Conservation (phyloP, 495 filamentous ascomycete species). For the Penicillium flavigenum region DNA sequence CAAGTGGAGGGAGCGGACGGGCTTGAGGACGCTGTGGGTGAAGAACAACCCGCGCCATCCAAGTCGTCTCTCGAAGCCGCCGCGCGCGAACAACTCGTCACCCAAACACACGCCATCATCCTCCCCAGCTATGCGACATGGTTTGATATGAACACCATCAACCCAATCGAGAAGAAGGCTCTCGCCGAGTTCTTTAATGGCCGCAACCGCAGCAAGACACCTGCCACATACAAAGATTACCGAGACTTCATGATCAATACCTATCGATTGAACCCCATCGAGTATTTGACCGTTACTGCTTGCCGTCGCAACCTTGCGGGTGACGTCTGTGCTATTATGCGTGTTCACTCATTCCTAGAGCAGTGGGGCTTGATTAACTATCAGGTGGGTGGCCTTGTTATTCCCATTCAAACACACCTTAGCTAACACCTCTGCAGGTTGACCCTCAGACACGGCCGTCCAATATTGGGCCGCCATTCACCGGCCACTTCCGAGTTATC, state of each 20-base stretch:
- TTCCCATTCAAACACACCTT: not conserved
- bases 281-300: constrained; percentile 97
- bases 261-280: constrained; percentile 89
- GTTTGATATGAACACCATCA: constrained; percentile 96
- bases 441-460: constrained; percentile 93
- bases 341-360: constrained; percentile 96
- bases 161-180: constrained; percentile 85
- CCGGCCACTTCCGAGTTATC: constrained; percentile 91
- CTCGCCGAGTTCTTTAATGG: constrained; percentile 97
- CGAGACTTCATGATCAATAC: constrained; percentile 99
- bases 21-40: constrained; percentile 43
- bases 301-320: constrained; percentile 93
- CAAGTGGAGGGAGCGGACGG: constrained; percentile 26
- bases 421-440: constrained; percentile 57
- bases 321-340: constrained; percentile 98
- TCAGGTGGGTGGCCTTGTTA: constrained; percentile 58
- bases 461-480: constrained; percentile 93
- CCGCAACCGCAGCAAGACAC: constrained; percentile 95
- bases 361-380: constrained; percentile 99
- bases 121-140: constrained; percentile 94
- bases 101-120: constrained; percentile 91
- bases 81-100: constrained; percentile 84
- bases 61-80: constrained; percentile 82
- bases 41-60: constrained; percentile 54
- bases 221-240: constrained; percentile 97